phyloP scores from a whole-genome alignment of 805 yeast genomes.

The Komagataella pseudopastoris region DNA sequence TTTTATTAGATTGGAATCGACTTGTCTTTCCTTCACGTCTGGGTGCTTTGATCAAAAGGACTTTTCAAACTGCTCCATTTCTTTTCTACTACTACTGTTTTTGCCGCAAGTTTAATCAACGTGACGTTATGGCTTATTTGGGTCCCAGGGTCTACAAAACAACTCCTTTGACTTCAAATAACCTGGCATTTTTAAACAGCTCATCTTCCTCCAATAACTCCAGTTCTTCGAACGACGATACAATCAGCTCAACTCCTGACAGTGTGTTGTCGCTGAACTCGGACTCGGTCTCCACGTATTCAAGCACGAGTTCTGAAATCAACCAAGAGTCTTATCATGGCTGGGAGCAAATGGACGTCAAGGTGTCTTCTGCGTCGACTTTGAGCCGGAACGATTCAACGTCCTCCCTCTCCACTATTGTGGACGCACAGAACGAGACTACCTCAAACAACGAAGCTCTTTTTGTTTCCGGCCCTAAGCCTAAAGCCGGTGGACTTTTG shows the following conservation, averaged over 20 bases:
- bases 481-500: conserved; percentile 41
- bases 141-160: conserved; percentile 22
- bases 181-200: conserved; percentile 15
- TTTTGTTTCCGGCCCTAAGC: conserved; percentile 13
- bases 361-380: not conserved
- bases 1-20: not conserved
- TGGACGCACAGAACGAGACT: not conserved
- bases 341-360: not conserved
- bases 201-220: conserved; percentile 7
- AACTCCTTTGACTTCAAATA: conserved; percentile 18
- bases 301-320: conserved; percentile 6
- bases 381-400: not conserved
- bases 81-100: not conserved
- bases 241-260: not conserved
- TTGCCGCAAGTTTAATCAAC: not conserved
- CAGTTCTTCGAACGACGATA: conserved; percentile 8
- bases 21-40: not conserved
- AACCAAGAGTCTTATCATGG: not conserved
- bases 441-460: not conserved
- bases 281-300: conserved; percentile 14
- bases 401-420: conserved; percentile 1
- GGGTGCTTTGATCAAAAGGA: not conserved
- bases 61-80: not conserved
- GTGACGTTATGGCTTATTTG: conserved; percentile 16
- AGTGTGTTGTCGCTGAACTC: not conserved